Percentiles rank a stretch among this genome's conserved stretches.
Conservation (phyloP, 2,329 filamentous ascomycete species). For the Pseudogymnoascus sp. region DNA sequence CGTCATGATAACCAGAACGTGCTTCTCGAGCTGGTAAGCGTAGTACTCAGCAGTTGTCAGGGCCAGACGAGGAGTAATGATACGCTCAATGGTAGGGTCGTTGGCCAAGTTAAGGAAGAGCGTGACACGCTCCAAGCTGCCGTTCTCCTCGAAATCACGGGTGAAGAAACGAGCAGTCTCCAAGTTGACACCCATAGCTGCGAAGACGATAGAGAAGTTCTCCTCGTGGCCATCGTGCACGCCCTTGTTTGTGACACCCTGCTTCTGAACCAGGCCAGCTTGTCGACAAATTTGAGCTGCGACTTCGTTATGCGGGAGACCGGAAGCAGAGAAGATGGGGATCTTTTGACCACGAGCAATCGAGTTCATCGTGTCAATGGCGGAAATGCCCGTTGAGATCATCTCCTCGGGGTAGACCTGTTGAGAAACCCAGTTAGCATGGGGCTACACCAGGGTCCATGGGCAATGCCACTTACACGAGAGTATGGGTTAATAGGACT, state of each 20-base stretch:
- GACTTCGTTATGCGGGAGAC: constrained; percentile 99
- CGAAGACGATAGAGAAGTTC: constrained; percentile 99
- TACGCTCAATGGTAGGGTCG: constrained; percentile 98
- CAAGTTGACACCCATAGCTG: constrained; percentile 99
- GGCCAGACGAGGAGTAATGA: constrained; percentile 96
- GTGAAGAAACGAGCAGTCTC: constrained; percentile 99
- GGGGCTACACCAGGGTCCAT: not conserved
- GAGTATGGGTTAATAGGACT: constrained; percentile 98
- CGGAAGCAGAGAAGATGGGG: constrained; percentile 95
- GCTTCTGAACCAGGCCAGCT: constrained; percentile 74
- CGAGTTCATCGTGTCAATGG: constrained; percentile 97
- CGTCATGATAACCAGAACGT: constrained; percentile 96
- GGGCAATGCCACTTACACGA: constrained; percentile 52
- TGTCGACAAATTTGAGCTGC: constrained; percentile 98
- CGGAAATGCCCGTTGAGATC: constrained; percentile 98
- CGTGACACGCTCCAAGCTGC: constrained; percentile 92
- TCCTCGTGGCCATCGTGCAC: constrained; percentile 96
- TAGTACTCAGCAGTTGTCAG: constrained; percentile 99
- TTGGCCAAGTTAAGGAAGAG: constrained; percentile 99
- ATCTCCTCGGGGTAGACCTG: constrained; percentile 99
- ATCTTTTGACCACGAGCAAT: constrained; percentile 99
- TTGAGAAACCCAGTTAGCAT: not conserved
- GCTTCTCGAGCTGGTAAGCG: constrained; percentile 99
- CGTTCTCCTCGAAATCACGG: constrained; percentile 97
- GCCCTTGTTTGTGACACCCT: constrained; percentile 81